Percentiles rank a stretch among this genome's conserved stretches.
phyloP scores from a whole-genome alignment of 192 early-diverging fungal species.

The Linnemannia zychae region DNA sequence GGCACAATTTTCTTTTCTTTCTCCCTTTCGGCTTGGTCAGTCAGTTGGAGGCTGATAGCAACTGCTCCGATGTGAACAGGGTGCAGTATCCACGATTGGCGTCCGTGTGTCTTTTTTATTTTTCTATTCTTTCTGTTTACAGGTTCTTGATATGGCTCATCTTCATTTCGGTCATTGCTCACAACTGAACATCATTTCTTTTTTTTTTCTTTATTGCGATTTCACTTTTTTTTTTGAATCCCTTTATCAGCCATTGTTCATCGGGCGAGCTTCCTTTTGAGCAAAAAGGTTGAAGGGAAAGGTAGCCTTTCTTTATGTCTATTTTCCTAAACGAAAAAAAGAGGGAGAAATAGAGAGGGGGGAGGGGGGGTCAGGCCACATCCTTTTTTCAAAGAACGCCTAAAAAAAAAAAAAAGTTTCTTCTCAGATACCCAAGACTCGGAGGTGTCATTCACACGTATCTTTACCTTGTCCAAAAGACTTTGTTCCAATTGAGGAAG shows the following conservation, averaged over 20 bases:
- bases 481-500: too few species aligned
- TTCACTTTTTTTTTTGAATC: not conserved
- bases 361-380: not conserved
- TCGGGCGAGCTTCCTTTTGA: constrained; percentile 3
- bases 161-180: not conserved
- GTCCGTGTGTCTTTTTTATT: not conserved
- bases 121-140: not conserved
- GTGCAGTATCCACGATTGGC: not conserved
- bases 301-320: not conserved
- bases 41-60: not conserved
- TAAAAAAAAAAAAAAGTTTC: not conserved
- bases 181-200: too few species aligned
- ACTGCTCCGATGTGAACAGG: not conserved
- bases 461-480: too few species aligned
- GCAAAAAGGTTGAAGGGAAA: not conserved
- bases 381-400: not conserved
- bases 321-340: not conserved
- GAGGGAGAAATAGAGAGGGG: too few species aligned
- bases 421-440: not conserved
- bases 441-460: not conserved
- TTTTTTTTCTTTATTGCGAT: not conserved
- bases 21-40: not conserved
- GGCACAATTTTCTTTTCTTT: not conserved
- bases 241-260: too few species aligned
- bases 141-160: too few species aligned